These are phyloP conservation scores for Russula sp. DNA, from an alignment of 768 basidiomycete genomes.

Conservation along the genomic window DNA sequence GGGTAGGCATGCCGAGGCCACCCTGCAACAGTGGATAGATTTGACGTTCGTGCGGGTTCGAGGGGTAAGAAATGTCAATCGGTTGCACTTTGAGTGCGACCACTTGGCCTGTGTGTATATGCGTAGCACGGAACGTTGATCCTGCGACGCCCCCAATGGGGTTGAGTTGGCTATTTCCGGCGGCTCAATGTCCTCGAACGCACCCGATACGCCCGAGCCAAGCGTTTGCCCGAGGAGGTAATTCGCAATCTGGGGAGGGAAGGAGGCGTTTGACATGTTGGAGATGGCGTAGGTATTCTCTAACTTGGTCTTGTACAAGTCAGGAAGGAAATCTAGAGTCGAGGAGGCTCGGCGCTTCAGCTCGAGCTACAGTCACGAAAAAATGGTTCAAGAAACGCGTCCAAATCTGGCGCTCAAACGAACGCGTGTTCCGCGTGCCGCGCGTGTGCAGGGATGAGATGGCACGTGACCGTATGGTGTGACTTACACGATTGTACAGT, in stretches of 20 bases:
- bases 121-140: constrained; percentile 56
- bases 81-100: constrained; percentile 72
- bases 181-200: constrained; percentile 12
- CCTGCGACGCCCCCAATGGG: constrained; percentile 36
- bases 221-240: constrained; percentile 52
- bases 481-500: not conserved
- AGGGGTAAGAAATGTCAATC: constrained; percentile 64
- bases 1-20: constrained; percentile 61
- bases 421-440: too few relatives aligned
- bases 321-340: not conserved
- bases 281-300: not conserved
- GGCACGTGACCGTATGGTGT: constrained; percentile 2
- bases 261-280: constrained; percentile 7
- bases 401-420: not conserved
- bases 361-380: not conserved
- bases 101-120: constrained; percentile 49
- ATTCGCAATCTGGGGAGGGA: constrained; percentile 44
- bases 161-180: not conserved
- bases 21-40: constrained; percentile 69
- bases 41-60: constrained; percentile 61
- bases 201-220: constrained; percentile 71
- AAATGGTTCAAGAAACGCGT: not conserved
- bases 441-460: not conserved
- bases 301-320: not conserved
- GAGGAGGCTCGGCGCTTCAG: not conserved